Evolutionary conservation across 495 filamentous ascomycete genomes (phyloP).

Genomic region (Annulohypoxylon stygium): DNA sequence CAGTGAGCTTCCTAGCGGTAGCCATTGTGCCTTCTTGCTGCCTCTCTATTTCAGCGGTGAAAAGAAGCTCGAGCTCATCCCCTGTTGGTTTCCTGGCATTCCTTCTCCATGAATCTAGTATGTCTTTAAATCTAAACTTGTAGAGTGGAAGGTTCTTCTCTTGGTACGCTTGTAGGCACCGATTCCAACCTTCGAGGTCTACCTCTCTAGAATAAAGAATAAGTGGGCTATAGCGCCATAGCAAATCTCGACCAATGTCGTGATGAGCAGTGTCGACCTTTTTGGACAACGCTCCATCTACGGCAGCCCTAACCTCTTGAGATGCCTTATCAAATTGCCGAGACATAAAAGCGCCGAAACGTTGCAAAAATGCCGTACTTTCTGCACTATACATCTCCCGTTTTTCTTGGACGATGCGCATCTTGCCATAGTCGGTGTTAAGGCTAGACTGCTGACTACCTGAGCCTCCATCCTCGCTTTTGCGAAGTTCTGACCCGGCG

Average conservation of each 20-base stretch:
- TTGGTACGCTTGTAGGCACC: slow-evolving; percentile 82
- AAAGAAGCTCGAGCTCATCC: slow-evolving; percentile 89
- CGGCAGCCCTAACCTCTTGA: slow-evolving; percentile 70
- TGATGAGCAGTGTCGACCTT: slow-evolving; percentile 68
- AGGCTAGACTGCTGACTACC: slow-evolving; percentile 68
- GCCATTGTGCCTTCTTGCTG: slow-evolving; percentile 76
- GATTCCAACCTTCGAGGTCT: slow-evolving; percentile 82
- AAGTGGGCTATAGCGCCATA: slow-evolving; percentile 89
- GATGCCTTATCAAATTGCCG: slow-evolving; percentile 82
- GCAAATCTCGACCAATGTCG: slow-evolving; percentile 63
- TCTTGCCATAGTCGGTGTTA: slow-evolving; percentile 85
- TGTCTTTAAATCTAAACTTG: slow-evolving; percentile 84
- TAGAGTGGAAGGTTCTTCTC: slow-evolving; percentile 79
- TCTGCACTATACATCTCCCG: slow-evolving; percentile 86
- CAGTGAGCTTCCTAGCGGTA: slow-evolving; percentile 89
- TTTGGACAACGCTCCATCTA: slow-evolving; percentile 65
- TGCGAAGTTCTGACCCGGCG: slow-evolving; percentile 65
- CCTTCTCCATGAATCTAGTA: slow-evolving; percentile 84
- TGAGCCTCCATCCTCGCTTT: slow-evolving; percentile 59
- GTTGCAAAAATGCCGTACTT: slow-evolving; percentile 76
- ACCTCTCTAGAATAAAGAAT: slow-evolving; percentile 89
- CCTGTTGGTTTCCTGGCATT: slow-evolving; percentile 80
- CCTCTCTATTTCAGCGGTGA: slow-evolving; percentile 89
- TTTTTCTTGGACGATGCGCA: slow-evolving; percentile 94
- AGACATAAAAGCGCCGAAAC: slow-evolving; percentile 83